Percentiles rank a stretch among this genome's conserved stretches.
Evolutionary conservation across 106 monocot species (phyloP).

Genomic region (Phalaenopsis equestris): DNA sequence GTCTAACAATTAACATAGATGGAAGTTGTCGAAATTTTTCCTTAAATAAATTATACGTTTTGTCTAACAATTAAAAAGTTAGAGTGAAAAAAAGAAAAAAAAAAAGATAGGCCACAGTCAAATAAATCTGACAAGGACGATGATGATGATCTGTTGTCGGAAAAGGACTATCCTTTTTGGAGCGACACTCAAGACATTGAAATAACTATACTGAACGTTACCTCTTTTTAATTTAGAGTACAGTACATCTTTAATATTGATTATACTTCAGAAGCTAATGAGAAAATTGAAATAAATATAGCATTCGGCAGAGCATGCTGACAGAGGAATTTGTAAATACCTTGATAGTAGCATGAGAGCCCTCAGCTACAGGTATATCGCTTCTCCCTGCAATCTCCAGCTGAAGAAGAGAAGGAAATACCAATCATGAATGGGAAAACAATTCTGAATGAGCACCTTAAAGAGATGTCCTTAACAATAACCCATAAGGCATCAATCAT

Average conservation of each 20-base stretch:
- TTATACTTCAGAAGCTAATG: not conserved
- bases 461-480: not conserved
- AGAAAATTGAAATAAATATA: not conserved
- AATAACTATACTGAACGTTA: not conserved
- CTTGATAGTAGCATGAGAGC: constrained; percentile 80
- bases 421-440: constrained; percentile 1
- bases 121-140: not conserved
- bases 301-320: not conserved
- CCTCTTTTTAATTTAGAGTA: not conserved
- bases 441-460: not conserved
- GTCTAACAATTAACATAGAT: not conserved
- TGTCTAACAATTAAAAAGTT: not conserved
- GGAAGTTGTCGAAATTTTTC: not conserved
- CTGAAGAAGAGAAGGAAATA: constrained; percentile 22
- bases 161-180: not conserved
- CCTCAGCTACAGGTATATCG: constrained; percentile 94
- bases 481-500: not conserved
- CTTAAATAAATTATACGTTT: not conserved
- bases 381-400: constrained; percentile 81
- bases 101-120: not conserved
- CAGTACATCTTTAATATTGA: not conserved
- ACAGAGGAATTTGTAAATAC: constrained; percentile 32
- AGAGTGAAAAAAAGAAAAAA: not conserved
- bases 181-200: no score
- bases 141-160: not conserved